Base-by-base conservation (phyloP, 2,329 filamentous ascomycete genomes). In the Metarhizium brunneum region DNA sequence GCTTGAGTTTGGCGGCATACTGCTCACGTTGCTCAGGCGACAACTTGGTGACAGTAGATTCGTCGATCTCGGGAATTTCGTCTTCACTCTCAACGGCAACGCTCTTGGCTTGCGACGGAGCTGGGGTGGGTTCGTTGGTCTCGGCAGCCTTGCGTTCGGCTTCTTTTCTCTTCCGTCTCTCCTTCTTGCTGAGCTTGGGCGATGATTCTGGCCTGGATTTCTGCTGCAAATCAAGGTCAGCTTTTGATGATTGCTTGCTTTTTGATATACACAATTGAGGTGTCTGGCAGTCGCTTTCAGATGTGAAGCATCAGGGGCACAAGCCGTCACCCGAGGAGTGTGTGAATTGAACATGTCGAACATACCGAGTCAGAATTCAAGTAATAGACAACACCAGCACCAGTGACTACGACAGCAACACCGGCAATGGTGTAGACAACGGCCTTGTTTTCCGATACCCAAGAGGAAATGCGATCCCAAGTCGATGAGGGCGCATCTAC, bases 351-450 rank as follows among this genome's bases (percentile, higher is more conserved):
- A 30, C 36, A 18, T 29, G 42, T 25, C 42, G 45, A 35, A 71
- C 71, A 47, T 75, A 85, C 82, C 63, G 78, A 74, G 63, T 81
- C 78, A 60, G 72, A 76, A 60, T 76, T 87, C 63, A 96, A 78
- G 73, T 96, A 97, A 78, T 97, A 99, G 68, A 95, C 87, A 47
- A 90, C 89, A 64, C 94, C 92, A 38, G 92, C 92, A 59, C 89
- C 90, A 14, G 90, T 94, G 56, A 95, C 88, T 47, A 96, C 90
- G 50, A 96, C 82, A 54, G 92, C 92, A 58, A 96, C 88, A 66
- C 94, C 94, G 55, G 92, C 94, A 73, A 97, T 90, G 63, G 94
- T 96, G 74, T 96, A 99, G 60, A 95, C 92, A 54, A 92, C 82
- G 50, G 90, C 88, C 78, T 96, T 97, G 76, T 99, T 92, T 71